phyloP scores from a whole-genome alignment of 2,329 filamentous ascomycete species.

The Cylindrodendrum hubeiense region DNA sequence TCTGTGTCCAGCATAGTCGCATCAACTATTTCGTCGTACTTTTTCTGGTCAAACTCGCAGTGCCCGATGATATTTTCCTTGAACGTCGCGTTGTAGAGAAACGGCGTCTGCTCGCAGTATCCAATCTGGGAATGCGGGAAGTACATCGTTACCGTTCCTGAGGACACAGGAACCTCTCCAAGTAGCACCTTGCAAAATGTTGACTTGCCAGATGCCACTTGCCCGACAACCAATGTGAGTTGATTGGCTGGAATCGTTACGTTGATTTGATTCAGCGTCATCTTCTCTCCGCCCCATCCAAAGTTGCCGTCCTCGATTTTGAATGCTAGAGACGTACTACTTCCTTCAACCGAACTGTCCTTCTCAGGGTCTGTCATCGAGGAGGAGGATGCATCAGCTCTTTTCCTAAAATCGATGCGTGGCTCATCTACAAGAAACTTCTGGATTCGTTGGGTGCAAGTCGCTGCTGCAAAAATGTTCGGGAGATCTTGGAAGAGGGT shows the following conservation, averaged over 20 bases:
- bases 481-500: slow-evolving; percentile 50
- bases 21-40: slow-evolving; percentile 52
- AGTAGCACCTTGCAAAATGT: slow-evolving; percentile 53
- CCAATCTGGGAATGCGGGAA: slow-evolving; percentile 38
- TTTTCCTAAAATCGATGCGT: slow-evolving; percentile 38
- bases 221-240: slow-evolving; percentile 53
- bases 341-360: accelerated
- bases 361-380: slow-evolving; percentile 23
- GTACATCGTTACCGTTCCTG: slow-evolving; percentile 29
- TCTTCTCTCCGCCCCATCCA: slow-evolving; percentile 44
- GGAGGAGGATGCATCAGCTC: neutral
- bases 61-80: slow-evolving; percentile 54
- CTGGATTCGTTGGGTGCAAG: slow-evolving; percentile 52
- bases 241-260: slow-evolving; percentile 29
- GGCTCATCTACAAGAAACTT: slow-evolving; percentile 50
- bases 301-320: slow-evolving; percentile 36
- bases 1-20: slow-evolving; percentile 50
- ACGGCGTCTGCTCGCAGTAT: slow-evolving; percentile 50
- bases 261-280: slow-evolving; percentile 35
- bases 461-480: slow-evolving; percentile 45
- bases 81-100: slow-evolving; percentile 51
- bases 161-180: slow-evolving; percentile 42
- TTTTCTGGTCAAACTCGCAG: slow-evolving; percentile 42
- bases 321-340: slow-evolving; percentile 14
- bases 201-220: slow-evolving; percentile 53